Conservation (phyloP, 139 green algal species). For the Chloropicon primus region DNA sequence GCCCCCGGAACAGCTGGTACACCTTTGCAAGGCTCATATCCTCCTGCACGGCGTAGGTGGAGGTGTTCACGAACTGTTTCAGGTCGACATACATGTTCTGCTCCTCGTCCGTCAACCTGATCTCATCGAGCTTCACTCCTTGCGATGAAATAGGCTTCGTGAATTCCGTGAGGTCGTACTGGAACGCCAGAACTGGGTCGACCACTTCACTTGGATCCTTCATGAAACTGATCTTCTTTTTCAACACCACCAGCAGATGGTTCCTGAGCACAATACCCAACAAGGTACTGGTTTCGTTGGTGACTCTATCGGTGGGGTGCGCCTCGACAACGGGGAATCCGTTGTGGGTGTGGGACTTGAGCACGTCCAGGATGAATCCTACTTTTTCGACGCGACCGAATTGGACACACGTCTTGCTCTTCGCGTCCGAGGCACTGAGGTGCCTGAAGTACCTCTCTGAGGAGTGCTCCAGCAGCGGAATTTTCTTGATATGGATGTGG, state of each 20-base stretch:
- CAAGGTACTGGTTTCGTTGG: neutral
- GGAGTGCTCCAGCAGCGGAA: constrained; percentile 31
- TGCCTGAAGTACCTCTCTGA: constrained; percentile 35
- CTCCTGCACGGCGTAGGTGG: constrained; percentile 41
- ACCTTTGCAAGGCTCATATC: constrained; percentile 29
- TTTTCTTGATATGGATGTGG: constrained; percentile 38
- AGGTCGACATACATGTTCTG: constrained; percentile 43
- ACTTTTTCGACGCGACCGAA: constrained; percentile 41
- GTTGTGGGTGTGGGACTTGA: constrained; percentile 35
- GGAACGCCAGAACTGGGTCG: neutral
- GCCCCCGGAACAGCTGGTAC: constrained; percentile 5
- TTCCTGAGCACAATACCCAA: constrained; percentile 37
- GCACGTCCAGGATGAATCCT: constrained; percentile 21
- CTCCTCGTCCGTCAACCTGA: constrained; percentile 19
- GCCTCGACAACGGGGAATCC: constrained; percentile 45
- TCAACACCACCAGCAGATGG: constrained; percentile 39
- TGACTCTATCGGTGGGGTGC: neutral
- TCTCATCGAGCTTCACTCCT: constrained; percentile 10
- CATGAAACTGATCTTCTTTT: constrained; percentile 17
- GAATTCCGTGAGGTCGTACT: constrained; percentile 30
- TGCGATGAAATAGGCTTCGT: constrained; percentile 26
- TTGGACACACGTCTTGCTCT: constrained; percentile 14
- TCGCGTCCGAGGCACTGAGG: constrained; percentile 31
- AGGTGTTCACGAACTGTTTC: constrained; percentile 44
- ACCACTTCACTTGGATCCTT: neutral